Conservation (phyloP, 2,329 filamentous ascomycete species). For the Bimuria novae-zelandiae region DNA sequence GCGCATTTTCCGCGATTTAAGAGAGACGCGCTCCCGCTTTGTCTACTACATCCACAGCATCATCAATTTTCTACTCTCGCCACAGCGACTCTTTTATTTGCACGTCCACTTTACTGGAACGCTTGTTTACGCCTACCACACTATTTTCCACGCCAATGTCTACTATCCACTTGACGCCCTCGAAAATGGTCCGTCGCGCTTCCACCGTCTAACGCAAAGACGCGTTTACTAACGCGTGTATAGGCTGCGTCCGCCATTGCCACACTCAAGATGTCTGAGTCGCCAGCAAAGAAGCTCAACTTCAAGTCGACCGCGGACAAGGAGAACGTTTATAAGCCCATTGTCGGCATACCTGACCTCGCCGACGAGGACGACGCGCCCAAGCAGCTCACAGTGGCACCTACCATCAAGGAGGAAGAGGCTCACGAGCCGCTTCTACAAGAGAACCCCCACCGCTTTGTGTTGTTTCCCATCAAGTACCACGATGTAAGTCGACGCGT, state of each 20-base stretch:
- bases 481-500: conserved; percentile 81
- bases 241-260: conserved; percentile 87
- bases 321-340: conserved; percentile 73
- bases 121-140: conserved; percentile 11
- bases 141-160: conserved; percentile 64
- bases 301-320: conserved; percentile 73
- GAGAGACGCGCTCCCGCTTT: conserved; percentile 27
- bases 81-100: conserved; percentile 21
- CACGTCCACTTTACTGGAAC: conserved; percentile 19
- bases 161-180: conserved; percentile 70
- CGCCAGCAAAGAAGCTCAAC: conserved; percentile 86
- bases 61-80: conserved; percentile 25
- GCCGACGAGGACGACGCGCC: conserved; percentile 34
- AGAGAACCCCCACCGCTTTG: conserved; percentile 95
- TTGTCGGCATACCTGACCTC: conserved; percentile 56
- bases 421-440: conserved; percentile 87
- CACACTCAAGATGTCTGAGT: conserved; percentile 85
- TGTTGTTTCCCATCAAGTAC: conserved; percentile 98
- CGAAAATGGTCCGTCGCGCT: conserved; percentile 66
- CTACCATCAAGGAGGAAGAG: conserved; percentile 67
- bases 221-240: conserved; percentile 46
- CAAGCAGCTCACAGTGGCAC: conserved; percentile 60
- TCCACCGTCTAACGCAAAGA: conserved; percentile 33
- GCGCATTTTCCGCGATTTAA: conserved; percentile 23
- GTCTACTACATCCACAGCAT: conserved; percentile 28